A percentile compares a stretch with the other conserved stretches of the same genome.
These are phyloP conservation scores for Plectosphaerella plurivora DNA, from an alignment of 2,329 filamentous ascomycete genomes.

Conservation along the genomic window DNA sequence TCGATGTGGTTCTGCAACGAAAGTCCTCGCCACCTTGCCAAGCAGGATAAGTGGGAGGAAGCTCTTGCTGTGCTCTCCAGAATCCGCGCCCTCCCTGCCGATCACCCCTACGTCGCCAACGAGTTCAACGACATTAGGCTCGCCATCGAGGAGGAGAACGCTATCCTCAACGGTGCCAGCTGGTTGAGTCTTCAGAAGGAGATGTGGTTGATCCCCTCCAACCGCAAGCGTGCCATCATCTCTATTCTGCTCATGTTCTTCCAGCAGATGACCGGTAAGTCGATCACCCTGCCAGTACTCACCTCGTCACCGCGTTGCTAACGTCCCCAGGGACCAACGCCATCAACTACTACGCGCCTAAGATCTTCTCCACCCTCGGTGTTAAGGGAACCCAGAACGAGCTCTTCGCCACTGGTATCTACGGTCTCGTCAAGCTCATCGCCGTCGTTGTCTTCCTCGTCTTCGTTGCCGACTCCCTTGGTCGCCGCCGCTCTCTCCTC, in stretches of 20 bases:
- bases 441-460: constrained; percentile 21
- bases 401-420: constrained; percentile 24
- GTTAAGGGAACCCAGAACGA: constrained; percentile 27
- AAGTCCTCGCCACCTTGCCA: constrained; percentile 1
- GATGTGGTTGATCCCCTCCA: constrained; percentile 8
- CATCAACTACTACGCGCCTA: constrained; percentile 54
- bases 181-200: constrained; percentile 9
- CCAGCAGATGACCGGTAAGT: constrained; percentile 10
- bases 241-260: constrained; percentile 9
- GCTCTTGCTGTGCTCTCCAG: constrained; percentile 10
- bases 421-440: constrained; percentile 22
- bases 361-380: constrained; percentile 53
- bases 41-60: constrained; percentile 4
- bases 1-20: constrained; percentile 3
- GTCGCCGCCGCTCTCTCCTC: constrained; percentile 42
- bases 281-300: background rate
- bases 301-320: background rate
- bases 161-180: constrained; percentile 14
- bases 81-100: constrained; percentile 10
- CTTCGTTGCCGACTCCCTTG: constrained; percentile 41
- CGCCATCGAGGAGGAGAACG: constrained; percentile 14
- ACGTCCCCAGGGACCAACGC: constrained; percentile 26
- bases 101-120: constrained; percentile 16
- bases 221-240: constrained; percentile 8
- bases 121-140: constrained; percentile 13